Evolutionary conservation across 768 basidiomycete species (phyloP), one percentile per base, ranked within the genome.

Genomic region (Tulasnella sp.): DNA sequence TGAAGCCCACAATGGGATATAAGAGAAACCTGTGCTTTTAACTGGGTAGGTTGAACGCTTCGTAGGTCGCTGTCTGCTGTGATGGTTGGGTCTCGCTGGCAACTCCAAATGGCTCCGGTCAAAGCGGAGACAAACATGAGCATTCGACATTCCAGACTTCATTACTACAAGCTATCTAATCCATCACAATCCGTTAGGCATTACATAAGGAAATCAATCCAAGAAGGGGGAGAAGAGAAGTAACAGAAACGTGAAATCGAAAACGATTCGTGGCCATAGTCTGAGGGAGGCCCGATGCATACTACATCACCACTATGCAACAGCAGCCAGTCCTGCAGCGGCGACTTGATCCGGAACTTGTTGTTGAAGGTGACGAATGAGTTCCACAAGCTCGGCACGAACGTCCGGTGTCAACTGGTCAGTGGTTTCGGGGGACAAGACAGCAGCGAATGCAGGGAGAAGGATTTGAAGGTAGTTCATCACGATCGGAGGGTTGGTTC

Each of bases 391-490:
- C 82, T 93, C 89, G 31, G 85, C 88, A 69, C 91, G 88, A 74
- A 91, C 89, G 80, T 95, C 93, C 67, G 92, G 91, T 12, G 90
- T 90, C 78, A 97, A 84, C 84, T 96, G 92, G 78, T 95, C 94
- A 7, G 86, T 84, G 17, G 83, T 86, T 71, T 80, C 89, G 29
- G 93, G 93, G 80, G 95, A 91, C 71, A 99, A 87, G 45, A 96
- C 94, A 81, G 89, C 86, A 25, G 87, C 89, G 80, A 98, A 97
- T 49, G 94, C 90, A 15, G 85, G 84, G 40, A 99, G 86, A 31
- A 99, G 85, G 72, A 86, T 86, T 81, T 97, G 93, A 81, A 98
- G 86, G 85, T 91, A 88, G 2, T 91, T 89, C 52, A 88, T 86
- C 42, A 98, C 87, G 1, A 88, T 85, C 68, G 88, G 86, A 17